phyloP scores from a whole-genome alignment of 139 green algal species.

The Picochlorum sp. region DNA sequence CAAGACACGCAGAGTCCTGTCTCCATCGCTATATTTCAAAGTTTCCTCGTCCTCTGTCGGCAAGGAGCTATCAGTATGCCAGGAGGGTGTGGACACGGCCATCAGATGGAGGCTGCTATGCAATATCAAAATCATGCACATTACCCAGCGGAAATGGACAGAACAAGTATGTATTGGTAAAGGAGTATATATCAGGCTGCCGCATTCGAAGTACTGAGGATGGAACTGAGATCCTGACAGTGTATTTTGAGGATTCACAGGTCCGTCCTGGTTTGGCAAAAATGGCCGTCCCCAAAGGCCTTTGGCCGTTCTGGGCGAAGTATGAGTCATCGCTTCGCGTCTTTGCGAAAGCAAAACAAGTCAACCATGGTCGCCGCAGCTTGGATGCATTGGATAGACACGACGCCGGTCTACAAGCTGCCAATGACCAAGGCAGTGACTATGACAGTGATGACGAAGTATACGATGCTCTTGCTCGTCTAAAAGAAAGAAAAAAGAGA shows the following conservation, averaged over 20 bases:
- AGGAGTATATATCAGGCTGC: constrained; percentile 40
- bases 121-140: constrained; percentile 10
- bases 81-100: constrained; percentile 52
- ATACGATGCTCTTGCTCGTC: neutral
- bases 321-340: constrained; percentile 33
- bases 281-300: constrained; percentile 55
- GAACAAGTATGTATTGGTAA: constrained; percentile 35
- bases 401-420: neutral
- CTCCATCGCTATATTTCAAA: constrained; percentile 42
- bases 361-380: neutral
- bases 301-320: constrained; percentile 55
- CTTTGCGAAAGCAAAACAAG: constrained; percentile 6
- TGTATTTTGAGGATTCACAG: constrained; percentile 68
- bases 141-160: neutral
- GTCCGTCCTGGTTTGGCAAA: constrained; percentile 49
- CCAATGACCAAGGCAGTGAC: neutral
- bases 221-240: constrained; percentile 46
- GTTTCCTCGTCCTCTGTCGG: constrained; percentile 59
- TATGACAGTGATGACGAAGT: constrained; percentile 13
- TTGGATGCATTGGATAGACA: neutral
- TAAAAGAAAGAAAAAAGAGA: constrained; percentile 6
- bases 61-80: constrained; percentile 54
- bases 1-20: constrained; percentile 22
- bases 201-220: constrained; percentile 28
- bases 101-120: constrained; percentile 53